Conservation (phyloP, 2,329 filamentous ascomycete species). For the Didymella segeticola region DNA sequence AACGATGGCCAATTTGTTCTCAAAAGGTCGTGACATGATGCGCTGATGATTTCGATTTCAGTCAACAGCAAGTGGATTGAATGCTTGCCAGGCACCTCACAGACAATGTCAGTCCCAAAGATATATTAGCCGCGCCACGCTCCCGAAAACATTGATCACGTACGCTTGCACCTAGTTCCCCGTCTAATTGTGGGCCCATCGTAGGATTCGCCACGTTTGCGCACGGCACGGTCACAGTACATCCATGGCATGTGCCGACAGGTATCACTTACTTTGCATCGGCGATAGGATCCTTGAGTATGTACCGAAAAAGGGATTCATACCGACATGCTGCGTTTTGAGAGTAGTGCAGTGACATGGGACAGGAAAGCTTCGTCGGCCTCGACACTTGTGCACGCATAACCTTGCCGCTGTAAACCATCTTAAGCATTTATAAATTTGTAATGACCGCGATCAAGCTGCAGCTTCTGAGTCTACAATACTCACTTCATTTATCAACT, state of each 20-base stretch:
- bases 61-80: background rate
- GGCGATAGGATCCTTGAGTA: background rate
- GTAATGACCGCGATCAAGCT: background rate
- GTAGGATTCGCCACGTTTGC: background rate
- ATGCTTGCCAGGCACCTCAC: background rate
- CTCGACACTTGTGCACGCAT: background rate
- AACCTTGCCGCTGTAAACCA: background rate
- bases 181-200: background rate
- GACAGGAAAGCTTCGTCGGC: background rate
- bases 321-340: background rate
- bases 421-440: background rate
- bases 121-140: background rate
- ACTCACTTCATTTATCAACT: background rate
- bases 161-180: background rate
- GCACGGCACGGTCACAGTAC: background rate
- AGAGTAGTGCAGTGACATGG: background rate
- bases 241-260: background rate
- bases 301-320: background rate
- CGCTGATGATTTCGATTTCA: background rate
- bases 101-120: background rate
- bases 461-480: background rate
- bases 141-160: no score
- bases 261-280: background rate
- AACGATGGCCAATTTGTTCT: slow-evolving; percentile 77
- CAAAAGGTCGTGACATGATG: slow-evolving; percentile 38